phyloP scores from a whole-genome alignment of 106 monocot species.

The Phalaenopsis aphrodite region DNA sequence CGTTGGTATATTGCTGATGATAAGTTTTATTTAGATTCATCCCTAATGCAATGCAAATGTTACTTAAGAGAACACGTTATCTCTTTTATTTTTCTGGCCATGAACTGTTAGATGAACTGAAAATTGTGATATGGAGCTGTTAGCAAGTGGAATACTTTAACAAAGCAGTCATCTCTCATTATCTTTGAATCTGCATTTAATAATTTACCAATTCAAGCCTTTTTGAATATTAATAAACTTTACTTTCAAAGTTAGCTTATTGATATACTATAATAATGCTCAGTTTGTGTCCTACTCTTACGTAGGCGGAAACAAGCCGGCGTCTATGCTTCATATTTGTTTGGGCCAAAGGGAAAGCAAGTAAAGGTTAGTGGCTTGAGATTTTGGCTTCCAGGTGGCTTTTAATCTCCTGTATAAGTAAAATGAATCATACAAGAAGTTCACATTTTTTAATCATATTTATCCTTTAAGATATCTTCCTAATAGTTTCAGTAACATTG shows the following conservation, averaged over 20 bases:
- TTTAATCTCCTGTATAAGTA: background rate
- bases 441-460: background rate
- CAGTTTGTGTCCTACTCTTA: constrained; percentile 4
- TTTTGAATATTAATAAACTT: background rate
- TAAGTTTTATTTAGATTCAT: too few species aligned
- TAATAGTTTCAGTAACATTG: background rate
- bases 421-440: background rate
- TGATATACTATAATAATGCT: background rate
- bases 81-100: too few species aligned
- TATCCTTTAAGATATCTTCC: background rate
- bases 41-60: too few species aligned
- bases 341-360: constrained; percentile 59
- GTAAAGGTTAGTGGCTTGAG: constrained; percentile 48
- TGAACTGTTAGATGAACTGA: too few species aligned
- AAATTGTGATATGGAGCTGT: too few species aligned
- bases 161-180: too few species aligned
- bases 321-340: constrained; percentile 72
- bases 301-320: constrained; percentile 80
- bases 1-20: background rate
- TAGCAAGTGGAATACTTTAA: too few species aligned
- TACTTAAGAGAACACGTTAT: too few species aligned
- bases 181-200: background rate
- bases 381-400: background rate
- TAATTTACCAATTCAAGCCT: background rate
- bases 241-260: background rate